These are phyloP conservation scores for Trifolium pratense DNA, from an alignment of 306 rosid species.

Conservation along the genomic window DNA sequence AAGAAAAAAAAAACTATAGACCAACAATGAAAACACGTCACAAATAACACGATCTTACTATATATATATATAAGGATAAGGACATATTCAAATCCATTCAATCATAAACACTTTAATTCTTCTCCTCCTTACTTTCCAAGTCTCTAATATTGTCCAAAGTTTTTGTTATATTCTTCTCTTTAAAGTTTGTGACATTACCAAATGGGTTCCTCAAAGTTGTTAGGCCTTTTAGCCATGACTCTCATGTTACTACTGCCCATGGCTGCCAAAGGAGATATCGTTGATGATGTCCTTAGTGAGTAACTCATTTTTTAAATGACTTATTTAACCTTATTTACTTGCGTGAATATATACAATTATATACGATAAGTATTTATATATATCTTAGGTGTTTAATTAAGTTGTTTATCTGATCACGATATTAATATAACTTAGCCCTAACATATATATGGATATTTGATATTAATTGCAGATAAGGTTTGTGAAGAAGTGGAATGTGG, in stretches of 20 bases:
- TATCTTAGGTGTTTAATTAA: too few species aligned
- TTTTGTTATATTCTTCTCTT: too few species aligned
- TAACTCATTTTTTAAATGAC: conserved; percentile 16
- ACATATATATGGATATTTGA: background rate
- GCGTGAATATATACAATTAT: too few species aligned
- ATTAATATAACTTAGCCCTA: background rate
- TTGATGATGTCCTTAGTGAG: conserved; percentile 42
- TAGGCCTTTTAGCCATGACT: conserved; percentile 36
- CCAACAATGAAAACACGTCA: background rate
- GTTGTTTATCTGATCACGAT: too few species aligned
- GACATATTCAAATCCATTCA: background rate
- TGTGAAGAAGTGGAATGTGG: conserved; percentile 80
- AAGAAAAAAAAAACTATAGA: background rate
- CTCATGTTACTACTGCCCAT: conserved; percentile 42
- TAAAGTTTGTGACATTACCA: background rate
- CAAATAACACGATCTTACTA: background rate
- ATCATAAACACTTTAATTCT: conserved; percentile 7
- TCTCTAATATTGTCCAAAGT: background rate
- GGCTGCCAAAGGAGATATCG: conserved; percentile 10
- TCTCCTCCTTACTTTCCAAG: background rate
- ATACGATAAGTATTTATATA: too few species aligned
- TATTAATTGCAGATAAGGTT: conserved; percentile 51
- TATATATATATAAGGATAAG: conserved; percentile 7
- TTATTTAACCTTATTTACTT: too few species aligned
- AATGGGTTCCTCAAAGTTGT: conserved; percentile 45